Percentiles rank a stretch among this genome's conserved stretches.
Evolutionary conservation across 169 alveolate genomes (phyloP).

Genomic region (Condylostoma magnum): DNA sequence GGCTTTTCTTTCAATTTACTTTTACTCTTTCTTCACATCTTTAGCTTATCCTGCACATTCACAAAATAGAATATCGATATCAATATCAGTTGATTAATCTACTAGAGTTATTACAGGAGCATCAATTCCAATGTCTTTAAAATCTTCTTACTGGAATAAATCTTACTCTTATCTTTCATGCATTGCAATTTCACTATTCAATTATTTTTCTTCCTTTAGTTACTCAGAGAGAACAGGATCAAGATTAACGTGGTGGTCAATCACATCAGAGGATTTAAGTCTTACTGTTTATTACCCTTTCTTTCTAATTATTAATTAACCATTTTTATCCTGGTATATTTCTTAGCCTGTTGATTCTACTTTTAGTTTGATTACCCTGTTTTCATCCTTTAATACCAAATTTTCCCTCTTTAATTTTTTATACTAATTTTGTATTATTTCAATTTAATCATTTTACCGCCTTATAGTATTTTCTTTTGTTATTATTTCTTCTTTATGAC

Average conservation of each 20-base stretch:
- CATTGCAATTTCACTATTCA: neutral
- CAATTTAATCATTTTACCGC: neutral
- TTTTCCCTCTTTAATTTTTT: neutral
- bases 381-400: slow-evolving; percentile 3
- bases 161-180: neutral
- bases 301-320: neutral
- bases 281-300: neutral
- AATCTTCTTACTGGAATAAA: neutral
- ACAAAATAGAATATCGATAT: neutral
- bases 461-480: neutral
- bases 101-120: neutral
- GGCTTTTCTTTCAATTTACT: too few relatives aligned
- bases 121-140: neutral
- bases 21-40: too few relatives aligned
- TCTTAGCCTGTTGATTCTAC: neutral
- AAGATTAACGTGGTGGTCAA: neutral
- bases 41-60: neutral
- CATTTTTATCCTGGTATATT: neutral
- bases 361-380: neutral
- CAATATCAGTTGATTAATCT: neutral
- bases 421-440: neutral
- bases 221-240: neutral
- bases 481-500: neutral
- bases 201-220: neutral
- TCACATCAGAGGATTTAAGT: neutral